phyloP scores from a whole-genome alignment of 2,329 filamentous ascomycete genomes.

The Fusarium buharicum region DNA sequence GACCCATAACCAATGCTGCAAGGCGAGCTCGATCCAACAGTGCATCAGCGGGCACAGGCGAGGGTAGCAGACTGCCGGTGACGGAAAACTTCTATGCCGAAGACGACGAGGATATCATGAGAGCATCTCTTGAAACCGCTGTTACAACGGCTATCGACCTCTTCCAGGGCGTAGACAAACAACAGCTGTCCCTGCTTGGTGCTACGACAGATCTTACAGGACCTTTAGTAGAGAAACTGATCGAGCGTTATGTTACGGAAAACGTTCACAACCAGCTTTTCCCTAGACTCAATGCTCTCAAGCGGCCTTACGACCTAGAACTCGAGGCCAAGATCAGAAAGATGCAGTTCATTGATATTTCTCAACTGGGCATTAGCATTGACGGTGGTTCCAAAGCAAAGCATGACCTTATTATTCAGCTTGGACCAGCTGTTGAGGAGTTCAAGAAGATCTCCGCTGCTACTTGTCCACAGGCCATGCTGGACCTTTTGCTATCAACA shows the following conservation, averaged over 20 bases:
- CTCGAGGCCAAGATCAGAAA: slow-evolving; percentile 89
- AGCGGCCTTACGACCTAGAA: slow-evolving; percentile 84
- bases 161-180: slow-evolving; percentile 95
- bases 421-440: slow-evolving; percentile 83
- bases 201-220: slow-evolving; percentile 95
- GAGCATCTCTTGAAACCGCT: slow-evolving; percentile 87
- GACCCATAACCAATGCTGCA: slow-evolving; percentile 65
- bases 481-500: slow-evolving; percentile 80
- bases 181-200: slow-evolving; percentile 89
- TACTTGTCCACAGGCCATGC: slow-evolving; percentile 87
- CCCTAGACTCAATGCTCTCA: slow-evolving; percentile 80
- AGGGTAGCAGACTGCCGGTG: slow-evolving; percentile 56
- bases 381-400: slow-evolving; percentile 82
- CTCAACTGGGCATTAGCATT: slow-evolving; percentile 89
- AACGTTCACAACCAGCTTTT: slow-evolving; percentile 93
- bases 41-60: slow-evolving; percentile 50
- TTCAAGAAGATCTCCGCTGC: slow-evolving; percentile 86
- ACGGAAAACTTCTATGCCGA: slow-evolving; percentile 78
- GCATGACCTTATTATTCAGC: slow-evolving; percentile 79
- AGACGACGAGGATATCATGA: slow-evolving; percentile 91
- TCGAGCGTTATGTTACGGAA: slow-evolving; percentile 93
- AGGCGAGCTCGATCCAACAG: slow-evolving; percentile 66
- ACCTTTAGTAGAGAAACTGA: slow-evolving; percentile 89
- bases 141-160: slow-evolving; percentile 94
- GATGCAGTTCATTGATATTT: slow-evolving; percentile 94